Conservation (phyloP, 169 alveolate species). For the Haemoproteus tartakovskyi region DNA sequence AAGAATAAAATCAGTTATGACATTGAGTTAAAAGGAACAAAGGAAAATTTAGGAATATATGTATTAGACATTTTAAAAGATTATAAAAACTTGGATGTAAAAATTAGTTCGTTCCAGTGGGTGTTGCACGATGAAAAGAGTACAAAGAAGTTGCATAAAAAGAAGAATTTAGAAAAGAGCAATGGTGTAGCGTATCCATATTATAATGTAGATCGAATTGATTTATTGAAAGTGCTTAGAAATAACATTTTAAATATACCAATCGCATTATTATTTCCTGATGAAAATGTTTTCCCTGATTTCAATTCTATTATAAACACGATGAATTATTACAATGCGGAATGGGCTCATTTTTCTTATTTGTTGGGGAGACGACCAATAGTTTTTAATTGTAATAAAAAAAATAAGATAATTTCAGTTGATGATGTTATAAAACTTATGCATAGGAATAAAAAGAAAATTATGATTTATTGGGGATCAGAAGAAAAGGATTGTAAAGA, state of each 20-base stretch:
- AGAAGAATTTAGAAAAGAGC: background rate
- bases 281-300: conserved; percentile 45
- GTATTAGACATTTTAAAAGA: conserved; percentile 22
- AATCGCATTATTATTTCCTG: conserved; percentile 37
- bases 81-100: conserved; percentile 24
- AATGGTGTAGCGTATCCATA: conserved; percentile 2
- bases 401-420: background rate
- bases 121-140: conserved; percentile 10
- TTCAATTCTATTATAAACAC: conserved; percentile 1
- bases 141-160: background rate
- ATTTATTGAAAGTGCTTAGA: conserved; percentile 12
- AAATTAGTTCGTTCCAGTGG: conserved; percentile 56
- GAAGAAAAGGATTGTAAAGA: conserved; percentile 36
- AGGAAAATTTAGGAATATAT: conserved; percentile 26
- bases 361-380: conserved; percentile 3
- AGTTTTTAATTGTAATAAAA: conserved; percentile 4
- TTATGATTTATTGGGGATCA: conserved; percentile 64
- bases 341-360: conserved; percentile 59
- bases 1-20: conserved; percentile 32
- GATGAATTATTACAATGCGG: conserved; percentile 40
- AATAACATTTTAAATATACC: conserved; percentile 44
- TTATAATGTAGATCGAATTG: conserved; percentile 1
- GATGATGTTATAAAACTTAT: conserved; percentile 6
- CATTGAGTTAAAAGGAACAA: conserved; percentile 55
- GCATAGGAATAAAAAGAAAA: conserved; percentile 37